Conservation (phyloP, 2,329 filamentous ascomycete species). For the Paracamarosporium sp. region DNA sequence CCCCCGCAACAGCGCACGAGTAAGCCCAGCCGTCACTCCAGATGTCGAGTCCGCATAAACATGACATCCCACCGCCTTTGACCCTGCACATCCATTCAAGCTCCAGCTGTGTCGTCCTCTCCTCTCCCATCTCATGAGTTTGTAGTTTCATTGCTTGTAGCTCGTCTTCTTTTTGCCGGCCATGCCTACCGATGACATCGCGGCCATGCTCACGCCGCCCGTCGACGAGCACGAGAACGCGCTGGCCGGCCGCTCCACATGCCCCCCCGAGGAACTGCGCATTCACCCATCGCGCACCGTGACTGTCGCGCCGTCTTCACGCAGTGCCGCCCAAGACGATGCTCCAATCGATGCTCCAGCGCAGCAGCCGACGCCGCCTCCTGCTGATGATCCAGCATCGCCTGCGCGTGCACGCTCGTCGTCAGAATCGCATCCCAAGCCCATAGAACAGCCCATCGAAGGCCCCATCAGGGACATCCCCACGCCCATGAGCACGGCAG, state of each 20-base stretch:
- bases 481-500: slow-evolving; percentile 46
- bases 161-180: slow-evolving; percentile 38
- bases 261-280: slow-evolving; percentile 56
- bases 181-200: slow-evolving; percentile 58
- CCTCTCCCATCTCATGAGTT: slow-evolving; percentile 19
- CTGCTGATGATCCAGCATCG: slow-evolving; percentile 32
- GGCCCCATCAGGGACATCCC: slow-evolving; percentile 43
- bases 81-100: slow-evolving; percentile 9
- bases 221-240: slow-evolving; percentile 51
- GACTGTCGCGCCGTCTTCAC: slow-evolving; percentile 31
- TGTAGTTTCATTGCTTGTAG: slow-evolving; percentile 23
- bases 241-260: slow-evolving; percentile 54
- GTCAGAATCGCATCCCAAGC: slow-evolving; percentile 36
- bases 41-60: slow-evolving; percentile 14
- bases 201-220: slow-evolving; percentile 48
- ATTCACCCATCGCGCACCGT: slow-evolving; percentile 35
- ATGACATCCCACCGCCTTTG: slow-evolving; percentile 22
- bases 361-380: slow-evolving; percentile 46
- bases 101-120: slow-evolving; percentile 2
- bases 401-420: slow-evolving; percentile 22
- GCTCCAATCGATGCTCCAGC: slow-evolving; percentile 22
- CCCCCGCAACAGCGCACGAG: slow-evolving; percentile 27
- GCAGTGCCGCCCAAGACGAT: slow-evolving; percentile 22
- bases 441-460: slow-evolving; percentile 39
- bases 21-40: slow-evolving; percentile 9